A percentile compares a stretch with the other conserved stretches of the same genome.
These are phyloP conservation scores for Pestalotiopsis fici DNA, from an alignment of 2,329 filamentous ascomycete genomes.

Conservation along the genomic window DNA sequence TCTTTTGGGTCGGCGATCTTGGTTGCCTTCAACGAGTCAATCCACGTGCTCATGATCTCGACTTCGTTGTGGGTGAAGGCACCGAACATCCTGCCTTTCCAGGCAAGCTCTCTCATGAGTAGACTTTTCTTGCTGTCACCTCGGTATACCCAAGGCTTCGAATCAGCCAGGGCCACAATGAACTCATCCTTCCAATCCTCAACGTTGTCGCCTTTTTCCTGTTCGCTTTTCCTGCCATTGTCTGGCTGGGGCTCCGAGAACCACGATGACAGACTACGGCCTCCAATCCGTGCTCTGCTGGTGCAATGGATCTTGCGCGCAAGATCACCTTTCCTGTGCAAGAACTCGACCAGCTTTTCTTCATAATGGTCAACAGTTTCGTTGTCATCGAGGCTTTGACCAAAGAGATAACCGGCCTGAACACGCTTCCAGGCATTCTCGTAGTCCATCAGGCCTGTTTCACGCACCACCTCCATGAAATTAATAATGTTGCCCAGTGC, in stretches of 20 bases:
- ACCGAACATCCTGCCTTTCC: not conserved
- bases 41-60: not conserved
- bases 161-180: not conserved
- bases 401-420: not conserved
- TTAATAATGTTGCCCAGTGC: constrained; percentile 36
- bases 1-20: not conserved
- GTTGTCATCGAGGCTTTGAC: not conserved
- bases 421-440: not conserved
- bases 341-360: not conserved
- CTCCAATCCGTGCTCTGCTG: not conserved
- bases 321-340: not conserved
- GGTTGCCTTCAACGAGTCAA: not conserved
- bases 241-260: not conserved
- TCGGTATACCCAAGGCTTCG: not conserved
- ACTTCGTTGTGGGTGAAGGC: not conserved
- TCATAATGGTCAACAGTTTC: not conserved
- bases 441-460: not conserved
- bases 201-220: not conserved
- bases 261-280: not conserved
- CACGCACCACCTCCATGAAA: constrained; percentile 31
- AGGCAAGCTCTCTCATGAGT: not conserved
- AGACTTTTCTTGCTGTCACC: not conserved
- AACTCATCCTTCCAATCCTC: not conserved
- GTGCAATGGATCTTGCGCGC: not conserved
- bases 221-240: no score